Conservation (phyloP, 352 stramenopile species). For the Phytophthora fragariaefolia region DNA sequence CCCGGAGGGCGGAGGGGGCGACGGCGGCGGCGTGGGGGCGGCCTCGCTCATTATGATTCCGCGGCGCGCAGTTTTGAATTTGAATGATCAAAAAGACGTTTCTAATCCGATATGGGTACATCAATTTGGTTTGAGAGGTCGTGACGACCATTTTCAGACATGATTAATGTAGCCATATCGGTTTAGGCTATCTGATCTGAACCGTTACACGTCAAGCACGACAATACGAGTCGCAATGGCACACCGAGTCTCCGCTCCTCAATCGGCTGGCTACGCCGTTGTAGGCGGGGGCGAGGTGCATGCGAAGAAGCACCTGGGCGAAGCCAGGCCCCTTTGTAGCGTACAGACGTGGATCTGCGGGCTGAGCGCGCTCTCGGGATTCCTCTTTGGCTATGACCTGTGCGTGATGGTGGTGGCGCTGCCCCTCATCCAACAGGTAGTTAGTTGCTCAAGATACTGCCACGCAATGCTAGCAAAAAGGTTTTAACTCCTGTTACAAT, state of each 20-base stretch:
- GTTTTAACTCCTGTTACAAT: too few relatives aligned
- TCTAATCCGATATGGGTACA: constrained; percentile 22
- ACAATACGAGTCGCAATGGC: too few relatives aligned
- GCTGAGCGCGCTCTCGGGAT: constrained; percentile 72
- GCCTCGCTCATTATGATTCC: constrained; percentile 23
- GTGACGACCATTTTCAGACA: neutral
- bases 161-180: neutral
- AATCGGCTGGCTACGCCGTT: constrained; percentile 12
- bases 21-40: constrained; percentile 9
- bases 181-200: neutral
- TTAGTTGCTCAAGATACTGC: too few relatives aligned
- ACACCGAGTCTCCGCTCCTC: constrained; percentile 15
- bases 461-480: too few relatives aligned
- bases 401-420: constrained; percentile 81
- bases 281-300: constrained; percentile 5
- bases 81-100: constrained; percentile 7
- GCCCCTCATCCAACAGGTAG: constrained; percentile 64
- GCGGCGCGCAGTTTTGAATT: constrained; percentile 35
- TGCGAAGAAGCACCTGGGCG: constrained; percentile 7
- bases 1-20: constrained; percentile 19
- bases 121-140: neutral
- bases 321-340: constrained; percentile 11
- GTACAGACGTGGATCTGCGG: constrained; percentile 61
- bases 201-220: too few relatives aligned
- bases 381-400: constrained; percentile 80